phyloP scores from a whole-genome alignment of 768 basidiomycete species.

The Ramaria sp. region DNA sequence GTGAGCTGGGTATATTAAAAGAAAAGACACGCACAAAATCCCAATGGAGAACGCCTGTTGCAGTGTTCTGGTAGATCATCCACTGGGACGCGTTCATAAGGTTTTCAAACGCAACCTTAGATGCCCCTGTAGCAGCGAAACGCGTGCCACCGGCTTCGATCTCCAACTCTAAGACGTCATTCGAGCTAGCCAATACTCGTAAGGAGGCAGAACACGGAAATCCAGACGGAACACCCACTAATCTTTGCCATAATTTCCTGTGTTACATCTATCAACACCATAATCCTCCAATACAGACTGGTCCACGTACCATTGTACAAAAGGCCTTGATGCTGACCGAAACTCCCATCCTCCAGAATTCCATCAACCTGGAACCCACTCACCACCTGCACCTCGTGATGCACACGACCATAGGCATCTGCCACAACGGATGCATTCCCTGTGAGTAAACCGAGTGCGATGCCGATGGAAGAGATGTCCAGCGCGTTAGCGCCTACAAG shows the following conservation, averaged over 20 bases:
- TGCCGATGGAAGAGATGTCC: conserved; percentile 54
- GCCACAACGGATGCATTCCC: conserved; percentile 27
- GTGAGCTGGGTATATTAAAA: background rate
- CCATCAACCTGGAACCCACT: conserved; percentile 45
- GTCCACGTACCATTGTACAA: conserved; percentile 40
- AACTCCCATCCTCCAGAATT: conserved; percentile 36
- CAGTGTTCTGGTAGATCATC: conserved; percentile 57
- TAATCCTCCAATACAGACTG: background rate
- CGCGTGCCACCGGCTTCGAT: conserved; percentile 48
- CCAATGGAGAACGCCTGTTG: conserved; percentile 54
- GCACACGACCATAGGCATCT: conserved; percentile 40
- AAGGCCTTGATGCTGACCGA: conserved; percentile 48
- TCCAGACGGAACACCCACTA: conserved; percentile 22
- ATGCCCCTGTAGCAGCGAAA: conserved; percentile 33
- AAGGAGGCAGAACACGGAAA: background rate
- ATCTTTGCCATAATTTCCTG: conserved; percentile 51
- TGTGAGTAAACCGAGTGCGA: conserved; percentile 33
- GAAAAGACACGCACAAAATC: conserved; percentile 44
- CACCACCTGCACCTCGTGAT: conserved; percentile 41
- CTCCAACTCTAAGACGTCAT: conserved; percentile 53
- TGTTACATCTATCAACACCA: background rate
- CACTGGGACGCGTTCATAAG: conserved; percentile 51
- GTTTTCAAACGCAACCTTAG: conserved; percentile 40
- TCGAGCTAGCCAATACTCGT: conserved; percentile 29
- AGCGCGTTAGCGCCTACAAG: conserved; percentile 57